Evolutionary conservation across 78 protist genomes (phyloP).

Genomic region (Isochrysis galbana): DNA sequence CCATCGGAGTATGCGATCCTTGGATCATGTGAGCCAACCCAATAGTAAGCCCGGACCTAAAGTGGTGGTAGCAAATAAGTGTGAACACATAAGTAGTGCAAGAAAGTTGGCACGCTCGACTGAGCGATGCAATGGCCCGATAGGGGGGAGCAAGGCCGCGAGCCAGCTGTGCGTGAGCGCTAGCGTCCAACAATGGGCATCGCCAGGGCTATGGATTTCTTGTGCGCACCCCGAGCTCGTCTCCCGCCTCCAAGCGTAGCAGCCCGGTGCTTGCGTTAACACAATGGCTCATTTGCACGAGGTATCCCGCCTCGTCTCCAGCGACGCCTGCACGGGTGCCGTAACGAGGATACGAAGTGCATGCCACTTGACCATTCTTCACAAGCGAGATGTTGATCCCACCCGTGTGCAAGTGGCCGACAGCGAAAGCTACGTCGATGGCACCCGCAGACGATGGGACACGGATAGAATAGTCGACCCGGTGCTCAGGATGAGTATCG

Average conservation of each 20-base stretch:
- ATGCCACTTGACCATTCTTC: not conserved
- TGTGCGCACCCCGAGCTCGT: not conserved
- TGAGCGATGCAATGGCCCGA: no score
- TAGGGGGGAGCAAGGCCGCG: no score
- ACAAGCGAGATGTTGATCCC: not conserved
- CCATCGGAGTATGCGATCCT: not conserved
- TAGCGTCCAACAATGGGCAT: no score
- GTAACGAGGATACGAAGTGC: not conserved
- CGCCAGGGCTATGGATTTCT: no score
- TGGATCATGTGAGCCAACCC: not conserved
- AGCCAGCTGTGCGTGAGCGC: no score
- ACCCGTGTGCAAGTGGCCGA: not conserved
- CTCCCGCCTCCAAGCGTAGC: not conserved
- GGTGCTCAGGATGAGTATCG: not conserved
- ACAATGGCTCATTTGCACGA: not conserved
- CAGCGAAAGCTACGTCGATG: not conserved
- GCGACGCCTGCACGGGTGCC: not conserved
- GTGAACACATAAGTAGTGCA: no score
- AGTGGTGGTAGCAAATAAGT: no score
- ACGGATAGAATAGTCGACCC: not conserved
- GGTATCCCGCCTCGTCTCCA: not conserved
- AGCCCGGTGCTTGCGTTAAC: not conserved
- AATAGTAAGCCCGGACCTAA: not conserved
- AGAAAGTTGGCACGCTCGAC: no score
- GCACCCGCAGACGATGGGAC: not conserved